phyloP scores from a whole-genome alignment of 257 asterid genomes.

The Craterostigma plantagineum region DNA sequence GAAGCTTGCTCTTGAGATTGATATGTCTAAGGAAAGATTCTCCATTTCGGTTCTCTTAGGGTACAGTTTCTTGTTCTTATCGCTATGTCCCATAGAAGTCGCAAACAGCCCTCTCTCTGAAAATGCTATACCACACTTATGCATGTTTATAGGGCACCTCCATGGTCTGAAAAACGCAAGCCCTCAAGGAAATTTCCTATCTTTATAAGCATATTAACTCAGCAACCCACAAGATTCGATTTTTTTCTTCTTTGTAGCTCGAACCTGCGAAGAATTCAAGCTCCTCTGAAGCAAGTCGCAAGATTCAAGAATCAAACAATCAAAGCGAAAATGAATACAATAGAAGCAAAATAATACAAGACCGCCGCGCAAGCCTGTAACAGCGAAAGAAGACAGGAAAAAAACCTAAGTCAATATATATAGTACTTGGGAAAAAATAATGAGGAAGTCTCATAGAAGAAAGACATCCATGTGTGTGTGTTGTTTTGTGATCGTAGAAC shows the following conservation, averaged over 20 bases:
- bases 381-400: too few species aligned
- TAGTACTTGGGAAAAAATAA: not conserved
- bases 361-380: too few species aligned
- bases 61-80: constrained; percentile 11
- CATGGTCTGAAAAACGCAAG: constrained; percentile 15
- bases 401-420: not conserved
- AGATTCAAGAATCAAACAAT: not conserved
- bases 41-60: constrained; percentile 17
- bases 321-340: too few species aligned
- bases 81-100: constrained; percentile 25
- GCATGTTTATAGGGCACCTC: constrained; percentile 14
- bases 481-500: not conserved
- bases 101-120: constrained; percentile 6
- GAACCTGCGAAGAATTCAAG: not conserved
- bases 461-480: not conserved
- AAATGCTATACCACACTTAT: constrained; percentile 3
- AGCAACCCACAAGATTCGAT: not conserved
- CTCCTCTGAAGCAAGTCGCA: not conserved
- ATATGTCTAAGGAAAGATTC: constrained; percentile 19
- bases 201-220: constrained; percentile 23
- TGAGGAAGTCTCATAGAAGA: not conserved
- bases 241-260: not conserved
- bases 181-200: constrained; percentile 17
- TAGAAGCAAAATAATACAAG: too few species aligned
- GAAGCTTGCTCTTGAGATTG: constrained; percentile 12